phyloP scores from a whole-genome alignment of 2,329 filamentous ascomycete genomes.

The Penicillium sp. region DNA sequence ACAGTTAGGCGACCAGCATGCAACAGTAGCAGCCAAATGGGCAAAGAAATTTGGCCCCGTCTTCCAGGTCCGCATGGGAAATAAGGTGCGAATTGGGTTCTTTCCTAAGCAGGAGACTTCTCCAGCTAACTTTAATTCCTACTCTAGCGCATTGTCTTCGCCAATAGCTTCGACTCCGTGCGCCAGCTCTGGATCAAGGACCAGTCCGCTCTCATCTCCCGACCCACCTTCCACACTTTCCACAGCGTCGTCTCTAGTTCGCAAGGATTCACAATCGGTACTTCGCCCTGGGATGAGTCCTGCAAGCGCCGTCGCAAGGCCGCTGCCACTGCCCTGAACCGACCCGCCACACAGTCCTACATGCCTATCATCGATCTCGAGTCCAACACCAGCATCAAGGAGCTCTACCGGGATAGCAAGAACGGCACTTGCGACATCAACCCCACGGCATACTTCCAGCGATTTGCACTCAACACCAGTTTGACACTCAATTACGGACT shows the following conservation, averaged over 20 bases:
- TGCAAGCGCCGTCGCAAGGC: constrained; percentile 76
- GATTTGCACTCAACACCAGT: constrained; percentile 74
- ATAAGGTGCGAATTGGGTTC: constrained; percentile 49
- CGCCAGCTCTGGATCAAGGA: constrained; percentile 74
- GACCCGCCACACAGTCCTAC: constrained; percentile 73
- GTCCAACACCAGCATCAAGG: constrained; percentile 68
- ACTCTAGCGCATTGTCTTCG: constrained; percentile 68
- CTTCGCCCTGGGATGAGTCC: constrained; percentile 79
- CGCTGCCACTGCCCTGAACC: constrained; percentile 74
- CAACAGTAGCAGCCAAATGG: constrained; percentile 56
- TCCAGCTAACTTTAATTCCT: not conserved
- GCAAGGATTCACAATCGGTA: constrained; percentile 79
- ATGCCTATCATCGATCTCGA: constrained; percentile 83
- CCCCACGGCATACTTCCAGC: constrained; percentile 70
- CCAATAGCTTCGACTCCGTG: constrained; percentile 74
- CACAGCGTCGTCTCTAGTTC: constrained; percentile 75
- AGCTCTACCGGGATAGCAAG: constrained; percentile 65
- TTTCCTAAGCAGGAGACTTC: not conserved
- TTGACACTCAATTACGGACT: constrained; percentile 78
- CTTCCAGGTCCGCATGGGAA: constrained; percentile 68
- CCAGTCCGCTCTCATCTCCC: constrained; percentile 73
- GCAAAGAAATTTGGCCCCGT: constrained; percentile 63
- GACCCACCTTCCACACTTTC: constrained; percentile 78
- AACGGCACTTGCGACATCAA: constrained; percentile 66
- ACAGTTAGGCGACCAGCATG: constrained; percentile 60